phyloP scores from a whole-genome alignment of 257 asterid genomes.

The Solanum ossicruentum region DNA sequence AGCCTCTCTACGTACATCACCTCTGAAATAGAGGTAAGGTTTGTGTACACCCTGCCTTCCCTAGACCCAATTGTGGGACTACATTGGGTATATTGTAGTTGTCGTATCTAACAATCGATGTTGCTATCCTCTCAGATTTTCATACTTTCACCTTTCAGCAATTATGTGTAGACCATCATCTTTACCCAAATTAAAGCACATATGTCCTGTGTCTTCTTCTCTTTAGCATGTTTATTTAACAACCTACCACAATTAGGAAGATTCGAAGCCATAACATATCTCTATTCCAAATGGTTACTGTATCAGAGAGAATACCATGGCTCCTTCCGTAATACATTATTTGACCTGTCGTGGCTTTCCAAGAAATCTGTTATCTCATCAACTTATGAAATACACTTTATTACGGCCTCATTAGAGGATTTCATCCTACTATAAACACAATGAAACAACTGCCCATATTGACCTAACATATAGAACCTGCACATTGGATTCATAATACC shows the following conservation, averaged over 20 bases:
- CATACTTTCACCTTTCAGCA: not conserved
- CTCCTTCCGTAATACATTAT: not conserved
- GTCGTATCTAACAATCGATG: not conserved
- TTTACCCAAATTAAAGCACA: not conserved
- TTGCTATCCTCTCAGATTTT: not conserved
- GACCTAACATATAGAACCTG: not conserved
- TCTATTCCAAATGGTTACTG: not conserved
- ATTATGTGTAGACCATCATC: not conserved
- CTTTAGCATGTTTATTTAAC: not conserved
- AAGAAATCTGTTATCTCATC: not conserved
- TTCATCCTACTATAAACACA: not conserved
- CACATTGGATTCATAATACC: not conserved
- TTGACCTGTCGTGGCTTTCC: not conserved
- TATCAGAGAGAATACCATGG: not conserved
- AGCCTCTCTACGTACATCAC: too few species aligned
- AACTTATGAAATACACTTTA: not conserved
- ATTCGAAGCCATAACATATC: not conserved
- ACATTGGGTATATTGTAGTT: too few species aligned
- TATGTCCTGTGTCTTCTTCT: not conserved
- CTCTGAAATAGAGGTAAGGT: too few species aligned
- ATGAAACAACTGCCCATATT: not conserved
- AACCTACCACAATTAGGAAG: not conserved
- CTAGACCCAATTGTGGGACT: too few species aligned
- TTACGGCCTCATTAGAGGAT: not conserved
- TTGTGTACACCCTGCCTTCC: too few species aligned